Percentiles rank a stretch among this genome's conserved stretches.
phyloP scores from a whole-genome alignment of 257 asterid species.

The Agastache rugosa region DNA sequence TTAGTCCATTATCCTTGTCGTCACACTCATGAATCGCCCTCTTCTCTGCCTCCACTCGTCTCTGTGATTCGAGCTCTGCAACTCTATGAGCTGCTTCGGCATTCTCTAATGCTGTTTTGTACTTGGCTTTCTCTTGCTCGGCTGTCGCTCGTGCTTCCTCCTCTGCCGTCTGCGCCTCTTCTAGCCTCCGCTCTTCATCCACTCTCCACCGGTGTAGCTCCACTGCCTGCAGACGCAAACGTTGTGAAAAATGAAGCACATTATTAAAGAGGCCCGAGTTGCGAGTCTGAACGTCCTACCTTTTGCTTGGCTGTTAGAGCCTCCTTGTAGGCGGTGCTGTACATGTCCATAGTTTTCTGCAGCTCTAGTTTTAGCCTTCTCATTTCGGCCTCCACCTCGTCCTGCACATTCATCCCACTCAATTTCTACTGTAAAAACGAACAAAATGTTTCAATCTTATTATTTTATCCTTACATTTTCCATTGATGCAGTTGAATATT shows the following conservation, averaged over 20 bases:
- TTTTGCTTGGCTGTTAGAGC: slow-evolving; percentile 83
- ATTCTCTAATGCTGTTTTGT: slow-evolving; percentile 47
- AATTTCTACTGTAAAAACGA: neutral
- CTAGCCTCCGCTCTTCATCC: slow-evolving; percentile 75
- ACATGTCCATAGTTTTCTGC: slow-evolving; percentile 86
- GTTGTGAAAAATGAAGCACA: neutral
- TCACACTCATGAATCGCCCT: slow-evolving; percentile 37
- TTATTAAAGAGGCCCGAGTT: neutral
- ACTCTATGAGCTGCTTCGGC: slow-evolving; percentile 57
- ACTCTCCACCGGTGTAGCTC: slow-evolving; percentile 82
- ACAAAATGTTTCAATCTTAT: neutral
- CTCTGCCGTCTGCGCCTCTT: slow-evolving; percentile 59
- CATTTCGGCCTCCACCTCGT: slow-evolving; percentile 92
- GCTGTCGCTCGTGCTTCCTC: slow-evolving; percentile 51
- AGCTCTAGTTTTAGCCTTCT: slow-evolving; percentile 84
- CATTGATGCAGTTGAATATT: slow-evolving; percentile 63
- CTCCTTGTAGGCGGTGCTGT: slow-evolving; percentile 89
- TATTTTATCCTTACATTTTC: slow-evolving; percentile 62
- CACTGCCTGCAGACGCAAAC: slow-evolving; percentile 51
- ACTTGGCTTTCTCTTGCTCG: slow-evolving; percentile 51
- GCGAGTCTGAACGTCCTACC: slow-evolving; percentile 44
- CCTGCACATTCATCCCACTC: slow-evolving; percentile 45
- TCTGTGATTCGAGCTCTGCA: slow-evolving; percentile 52
- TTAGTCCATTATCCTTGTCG: slow-evolving; percentile 28
- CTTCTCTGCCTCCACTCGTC: slow-evolving; percentile 50